A percentile compares a stretch with the other conserved stretches of the same genome.
Conservation (phyloP, 2,329 filamentous ascomycete species). For the Dothistroma pini region DNA sequence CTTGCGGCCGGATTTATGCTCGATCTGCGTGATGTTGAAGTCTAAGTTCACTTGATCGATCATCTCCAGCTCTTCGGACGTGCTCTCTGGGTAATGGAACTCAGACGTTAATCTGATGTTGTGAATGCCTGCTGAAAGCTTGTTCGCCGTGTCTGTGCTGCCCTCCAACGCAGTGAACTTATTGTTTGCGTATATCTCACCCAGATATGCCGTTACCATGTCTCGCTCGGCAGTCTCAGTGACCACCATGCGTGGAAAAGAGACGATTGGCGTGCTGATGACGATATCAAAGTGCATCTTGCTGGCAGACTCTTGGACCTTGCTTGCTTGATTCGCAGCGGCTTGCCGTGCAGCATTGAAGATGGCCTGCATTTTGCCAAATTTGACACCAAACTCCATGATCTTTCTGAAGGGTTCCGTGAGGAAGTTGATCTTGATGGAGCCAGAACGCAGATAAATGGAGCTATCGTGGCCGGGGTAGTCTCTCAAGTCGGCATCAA, state of each 20-base stretch:
- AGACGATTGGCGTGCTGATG: slow-evolving; percentile 91
- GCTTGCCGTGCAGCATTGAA: slow-evolving; percentile 97
- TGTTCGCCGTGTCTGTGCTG: slow-evolving; percentile 73
- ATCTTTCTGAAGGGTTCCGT: slow-evolving; percentile 98
- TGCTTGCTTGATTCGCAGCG: slow-evolving; percentile 86
- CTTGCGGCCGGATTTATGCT: slow-evolving; percentile 72
- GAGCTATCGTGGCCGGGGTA: slow-evolving; percentile 96
- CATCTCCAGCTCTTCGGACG: slow-evolving; percentile 84
- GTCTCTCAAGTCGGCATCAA: slow-evolving; percentile 67
- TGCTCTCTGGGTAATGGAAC: slow-evolving; percentile 71
- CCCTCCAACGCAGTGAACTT: slow-evolving; percentile 84
- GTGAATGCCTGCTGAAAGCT: slow-evolving; percentile 83
- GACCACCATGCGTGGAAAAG: slow-evolving; percentile 78
- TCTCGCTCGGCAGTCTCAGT: slow-evolving; percentile 71
- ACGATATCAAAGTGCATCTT: slow-evolving; percentile 93
- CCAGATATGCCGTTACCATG: slow-evolving; percentile 84
- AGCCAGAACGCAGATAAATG: slow-evolving; percentile 84
- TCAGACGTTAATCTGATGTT: slow-evolving; percentile 89
- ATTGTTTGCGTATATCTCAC: slow-evolving; percentile 97
- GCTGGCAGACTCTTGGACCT: slow-evolving; percentile 84
- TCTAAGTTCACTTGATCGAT: slow-evolving; percentile 95
- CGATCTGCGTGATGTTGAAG: slow-evolving; percentile 87
- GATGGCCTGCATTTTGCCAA: slow-evolving; percentile 98
- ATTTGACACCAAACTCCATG: slow-evolving; percentile 95
- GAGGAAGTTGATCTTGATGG: slow-evolving; percentile 93